These are phyloP conservation scores for Phaeoacremonium minimum DNA, from an alignment of 2,329 filamentous ascomycete species.

Conservation along the genomic window DNA sequence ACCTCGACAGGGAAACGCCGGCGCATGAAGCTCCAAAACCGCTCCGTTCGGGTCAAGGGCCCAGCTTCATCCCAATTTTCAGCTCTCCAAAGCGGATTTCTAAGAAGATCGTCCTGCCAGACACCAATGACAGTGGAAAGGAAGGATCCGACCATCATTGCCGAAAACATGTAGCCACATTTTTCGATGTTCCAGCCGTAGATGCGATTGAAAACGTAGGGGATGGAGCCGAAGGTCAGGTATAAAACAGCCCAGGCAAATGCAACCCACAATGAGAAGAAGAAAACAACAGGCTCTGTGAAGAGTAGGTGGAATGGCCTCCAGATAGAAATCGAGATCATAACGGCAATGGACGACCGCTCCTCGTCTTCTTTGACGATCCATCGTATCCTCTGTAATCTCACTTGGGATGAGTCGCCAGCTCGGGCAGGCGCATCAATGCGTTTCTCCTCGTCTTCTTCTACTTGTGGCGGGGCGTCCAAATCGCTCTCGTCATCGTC, in stretches of 20 bases:
- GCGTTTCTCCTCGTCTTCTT: conserved; percentile 15
- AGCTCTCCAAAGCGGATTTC: conserved; percentile 31
- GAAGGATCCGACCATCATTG: conserved; percentile 64
- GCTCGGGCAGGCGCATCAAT: not conserved
- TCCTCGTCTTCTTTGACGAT: conserved; percentile 76
- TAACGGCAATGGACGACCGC: conserved; percentile 59
- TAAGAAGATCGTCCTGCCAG: conserved; percentile 65
- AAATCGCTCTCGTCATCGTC: conserved; percentile 1
- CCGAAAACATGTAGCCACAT: conserved; percentile 67
- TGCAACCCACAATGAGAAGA: conserved; percentile 83
- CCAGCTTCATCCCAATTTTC: conserved; percentile 19
- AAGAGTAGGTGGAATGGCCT: conserved; percentile 75
- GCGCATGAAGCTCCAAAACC: conserved; percentile 41
- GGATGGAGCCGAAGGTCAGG: conserved; percentile 75
- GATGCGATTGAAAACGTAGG: conserved; percentile 67
- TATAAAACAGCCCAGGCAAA: conserved; percentile 91
- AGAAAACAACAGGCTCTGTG: conserved; percentile 77
- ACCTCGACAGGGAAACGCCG: conserved; percentile 42
- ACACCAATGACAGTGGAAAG: conserved; percentile 67
- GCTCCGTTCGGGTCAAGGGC: conserved; percentile 14
- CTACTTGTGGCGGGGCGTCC: not conserved
- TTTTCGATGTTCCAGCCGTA: conserved; percentile 66
- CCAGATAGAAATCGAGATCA: conserved; percentile 70
- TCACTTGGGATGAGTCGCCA: not conserved
- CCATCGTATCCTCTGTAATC: conserved; percentile 65